These are phyloP conservation scores for Fusarium sp. DNA, from an alignment of 2,329 filamentous ascomycete species.

Conservation along the genomic window DNA sequence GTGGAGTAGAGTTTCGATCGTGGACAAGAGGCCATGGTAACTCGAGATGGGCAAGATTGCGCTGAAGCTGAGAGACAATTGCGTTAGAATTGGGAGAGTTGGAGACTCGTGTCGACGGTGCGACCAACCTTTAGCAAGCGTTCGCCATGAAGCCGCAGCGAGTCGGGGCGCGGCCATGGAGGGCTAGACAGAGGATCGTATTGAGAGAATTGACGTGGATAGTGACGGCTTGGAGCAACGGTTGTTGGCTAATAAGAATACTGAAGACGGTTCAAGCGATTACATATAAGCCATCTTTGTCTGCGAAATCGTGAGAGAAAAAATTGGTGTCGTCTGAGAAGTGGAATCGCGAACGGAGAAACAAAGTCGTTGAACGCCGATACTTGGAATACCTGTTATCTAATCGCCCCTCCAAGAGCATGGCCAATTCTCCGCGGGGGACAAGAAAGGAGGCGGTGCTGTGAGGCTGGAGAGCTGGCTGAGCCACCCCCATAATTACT, in stretches of 20 bases:
- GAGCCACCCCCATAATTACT: neutral
- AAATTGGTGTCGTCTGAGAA: slow-evolving; percentile 32
- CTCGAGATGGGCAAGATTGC: slow-evolving; percentile 17
- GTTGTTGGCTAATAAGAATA: neutral
- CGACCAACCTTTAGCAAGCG: slow-evolving; percentile 37
- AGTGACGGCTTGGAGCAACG: slow-evolving; percentile 1
- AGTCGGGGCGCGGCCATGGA: slow-evolving; percentile 40
- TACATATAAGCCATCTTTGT: slow-evolving; percentile 34
- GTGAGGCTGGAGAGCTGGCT: neutral
- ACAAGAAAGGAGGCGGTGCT: slow-evolving; percentile 25
- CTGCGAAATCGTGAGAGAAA: slow-evolving; percentile 17
- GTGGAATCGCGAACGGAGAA: slow-evolving; percentile 41
- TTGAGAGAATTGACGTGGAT: slow-evolving; percentile 16
- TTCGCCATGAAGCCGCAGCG: slow-evolving; percentile 36
- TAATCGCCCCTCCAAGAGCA: slow-evolving; percentile 42
- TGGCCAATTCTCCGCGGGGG: slow-evolving; percentile 22
- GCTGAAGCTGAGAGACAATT: slow-evolving; percentile 30
- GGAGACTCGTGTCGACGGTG: neutral
- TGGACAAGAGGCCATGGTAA: slow-evolving; percentile 31
- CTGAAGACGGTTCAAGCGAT: slow-evolving; percentile 8
- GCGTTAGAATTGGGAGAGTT: slow-evolving; percentile 6
- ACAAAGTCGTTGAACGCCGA: slow-evolving; percentile 40
- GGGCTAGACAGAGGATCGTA: slow-evolving; percentile 31
- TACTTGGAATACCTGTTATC: slow-evolving; percentile 40
- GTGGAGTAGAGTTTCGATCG: slow-evolving; percentile 40